Evolutionary conservation across 208 protist species (phyloP), one percentile per base, ranked within the genome.

Genomic region (Giardia duodenalis): DNA sequence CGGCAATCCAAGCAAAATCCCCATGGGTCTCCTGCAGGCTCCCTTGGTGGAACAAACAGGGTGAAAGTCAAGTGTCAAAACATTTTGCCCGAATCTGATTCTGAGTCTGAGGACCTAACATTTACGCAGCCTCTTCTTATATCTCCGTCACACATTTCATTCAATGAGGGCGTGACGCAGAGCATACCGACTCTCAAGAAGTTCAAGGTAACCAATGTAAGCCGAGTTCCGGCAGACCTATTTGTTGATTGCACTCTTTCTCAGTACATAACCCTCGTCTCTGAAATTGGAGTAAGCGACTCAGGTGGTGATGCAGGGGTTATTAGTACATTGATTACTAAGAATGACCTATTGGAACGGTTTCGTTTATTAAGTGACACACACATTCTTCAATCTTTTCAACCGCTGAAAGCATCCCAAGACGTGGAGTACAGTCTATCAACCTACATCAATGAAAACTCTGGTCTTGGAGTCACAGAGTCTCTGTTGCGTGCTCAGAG

Each of bases 231-330:
- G 45, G 88, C 88, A 43, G 88, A 47, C 45, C 39, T 91, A 43
- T 91, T 91, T 47, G n/a, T 91, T n/a, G 88, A 91, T n/a, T 3
- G 43, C 1, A 47, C 10, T 47, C 88, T 47, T 43, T n/a, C 88
- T n/a, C 4, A 91, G 44, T 91, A 45, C 44, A 45, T 89, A 45
- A 89, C 39, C 4, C 44, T 89, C 4, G n/a, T n/a, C n/a, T 46
- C 4, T 19, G 86, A 91, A 46, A 91, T 47, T 47, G 43, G 45
- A 91, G n/a, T n/a, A 1, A 48, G 10, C 10, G 44, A 91, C 1
- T 89, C 86, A 89, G 44, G 4, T 19, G 4, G 3, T 4, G 4
- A n/a, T 45, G 39, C 4, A 46, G 22, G 39, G 19, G 88, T 91
- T 67, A 48, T 45, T 1, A 47, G 2, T 48, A 91, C n/a, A 1